A percentile compares a stretch with the other conserved stretches of the same genome.
phyloP scores from a whole-genome alignment of 2,329 filamentous ascomycete genomes.

The Alternaria sp. region DNA sequence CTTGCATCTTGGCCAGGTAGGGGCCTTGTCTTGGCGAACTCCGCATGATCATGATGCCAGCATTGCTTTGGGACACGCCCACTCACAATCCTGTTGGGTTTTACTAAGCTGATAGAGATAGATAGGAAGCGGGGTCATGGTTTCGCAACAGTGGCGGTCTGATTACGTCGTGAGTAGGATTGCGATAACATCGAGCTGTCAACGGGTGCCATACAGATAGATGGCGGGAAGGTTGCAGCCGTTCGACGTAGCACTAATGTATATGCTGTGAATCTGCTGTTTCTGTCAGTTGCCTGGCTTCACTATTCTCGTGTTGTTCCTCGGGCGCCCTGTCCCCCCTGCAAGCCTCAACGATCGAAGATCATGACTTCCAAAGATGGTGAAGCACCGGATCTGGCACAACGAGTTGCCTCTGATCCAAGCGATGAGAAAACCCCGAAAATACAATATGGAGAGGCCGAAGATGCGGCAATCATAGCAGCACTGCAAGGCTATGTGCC shows the following conservation, averaged over 20 bases:
- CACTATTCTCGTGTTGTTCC: background rate
- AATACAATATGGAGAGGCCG: background rate
- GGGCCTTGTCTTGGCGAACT: background rate
- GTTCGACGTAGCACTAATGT: background rate
- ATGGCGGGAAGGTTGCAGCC: background rate
- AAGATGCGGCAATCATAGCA: background rate
- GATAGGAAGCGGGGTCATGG: background rate
- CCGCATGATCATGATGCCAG: background rate
- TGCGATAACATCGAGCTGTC: background rate
- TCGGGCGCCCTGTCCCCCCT: background rate
- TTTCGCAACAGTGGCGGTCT: background rate
- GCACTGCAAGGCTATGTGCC: background rate
- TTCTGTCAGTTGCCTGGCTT: background rate
- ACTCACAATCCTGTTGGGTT: background rate
- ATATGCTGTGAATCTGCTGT: background rate
- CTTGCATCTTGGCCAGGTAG: background rate
- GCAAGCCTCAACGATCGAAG: background rate
- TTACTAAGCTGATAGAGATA: background rate
- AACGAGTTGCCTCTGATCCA: background rate
- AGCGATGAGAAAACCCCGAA: background rate
- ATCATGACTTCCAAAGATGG: background rate
- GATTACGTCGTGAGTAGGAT: background rate
- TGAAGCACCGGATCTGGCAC: background rate
- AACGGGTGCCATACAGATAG: background rate
- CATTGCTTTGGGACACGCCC: background rate